phyloP scores from a whole-genome alignment of 2,329 filamentous ascomycete species.

The Talaromyces sp. region DNA sequence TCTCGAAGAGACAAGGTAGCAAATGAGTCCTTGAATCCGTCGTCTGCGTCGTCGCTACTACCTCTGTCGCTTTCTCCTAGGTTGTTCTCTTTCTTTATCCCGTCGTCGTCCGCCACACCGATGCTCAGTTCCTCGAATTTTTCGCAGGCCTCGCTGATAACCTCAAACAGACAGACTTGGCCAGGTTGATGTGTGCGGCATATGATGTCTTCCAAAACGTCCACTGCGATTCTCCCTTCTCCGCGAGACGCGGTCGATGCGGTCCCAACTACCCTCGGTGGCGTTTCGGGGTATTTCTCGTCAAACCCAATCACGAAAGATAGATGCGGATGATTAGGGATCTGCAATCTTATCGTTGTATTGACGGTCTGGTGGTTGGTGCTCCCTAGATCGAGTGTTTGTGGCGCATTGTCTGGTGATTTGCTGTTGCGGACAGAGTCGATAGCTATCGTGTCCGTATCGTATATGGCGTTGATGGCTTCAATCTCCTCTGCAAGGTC shows the following conservation, averaged over 20 bases:
- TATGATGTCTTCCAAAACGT: constrained; percentile 62
- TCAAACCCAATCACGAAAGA: constrained; percentile 61
- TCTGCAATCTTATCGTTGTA: constrained; percentile 54
- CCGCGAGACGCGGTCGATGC: constrained; percentile 70
- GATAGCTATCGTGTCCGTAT: constrained; percentile 55
- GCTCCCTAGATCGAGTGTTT: constrained; percentile 24
- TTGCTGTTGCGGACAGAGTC: constrained; percentile 16
- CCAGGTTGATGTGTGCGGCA: constrained; percentile 65
- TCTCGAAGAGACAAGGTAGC: constrained; percentile 23
- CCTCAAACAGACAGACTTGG: constrained; percentile 80
- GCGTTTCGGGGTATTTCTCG: constrained; percentile 64
- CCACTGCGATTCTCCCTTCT: constrained; percentile 65
- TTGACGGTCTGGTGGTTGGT: constrained; percentile 13
- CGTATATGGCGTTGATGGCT: constrained; percentile 55
- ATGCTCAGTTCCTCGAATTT: constrained; percentile 52
- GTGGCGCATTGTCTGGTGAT: constrained; percentile 13
- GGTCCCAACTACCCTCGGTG: constrained; percentile 69
- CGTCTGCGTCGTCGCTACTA: constrained; percentile 3
- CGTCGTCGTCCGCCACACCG: constrained; percentile 13
- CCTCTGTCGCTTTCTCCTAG: constrained; percentile 9
- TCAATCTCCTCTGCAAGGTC: constrained; percentile 44
- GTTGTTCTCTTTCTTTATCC: neutral
- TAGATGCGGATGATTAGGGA: constrained; percentile 54
- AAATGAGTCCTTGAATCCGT: constrained; percentile 12
- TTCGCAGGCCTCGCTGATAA: constrained; percentile 63